Evolutionary conservation across 2,329 filamentous ascomycete species (phyloP).

Genomic region (Aspergillus quadricinctus): DNA sequence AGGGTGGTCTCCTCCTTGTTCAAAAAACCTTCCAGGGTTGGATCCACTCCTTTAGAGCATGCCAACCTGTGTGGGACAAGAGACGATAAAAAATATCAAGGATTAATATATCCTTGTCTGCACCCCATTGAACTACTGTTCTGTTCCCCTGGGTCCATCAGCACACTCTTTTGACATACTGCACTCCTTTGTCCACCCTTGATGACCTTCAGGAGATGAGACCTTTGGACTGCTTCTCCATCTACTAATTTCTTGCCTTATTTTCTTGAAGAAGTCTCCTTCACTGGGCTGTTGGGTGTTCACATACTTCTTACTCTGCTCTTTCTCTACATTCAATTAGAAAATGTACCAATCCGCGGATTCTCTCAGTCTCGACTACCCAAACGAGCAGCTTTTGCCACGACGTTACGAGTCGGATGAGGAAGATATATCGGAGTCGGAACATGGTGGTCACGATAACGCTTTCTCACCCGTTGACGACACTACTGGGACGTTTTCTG

Average conservation of each 20-base stretch:
- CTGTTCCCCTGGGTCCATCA: slow-evolving; percentile 3
- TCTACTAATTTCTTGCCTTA: not conserved
- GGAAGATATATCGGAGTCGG: slow-evolving; percentile 36
- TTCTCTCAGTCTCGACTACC: slow-evolving; percentile 26
- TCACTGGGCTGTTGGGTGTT: slow-evolving; percentile 1
- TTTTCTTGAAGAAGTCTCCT: not conserved
- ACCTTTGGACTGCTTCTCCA: not conserved
- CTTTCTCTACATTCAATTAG: not conserved
- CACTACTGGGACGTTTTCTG: slow-evolving; percentile 21
- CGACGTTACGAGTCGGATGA: slow-evolving; percentile 37
- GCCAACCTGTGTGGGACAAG: slow-evolving; percentile 13
- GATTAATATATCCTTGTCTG: slow-evolving; percentile 7
- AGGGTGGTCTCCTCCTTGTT: slow-evolving; percentile 17
- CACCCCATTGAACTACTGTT: slow-evolving; percentile 2
- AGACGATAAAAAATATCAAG: not conserved
- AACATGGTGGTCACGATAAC: slow-evolving; percentile 28
- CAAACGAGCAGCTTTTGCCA: slow-evolving; percentile 28
- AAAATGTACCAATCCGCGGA: slow-evolving; percentile 27
- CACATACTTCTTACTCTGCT: not conserved
- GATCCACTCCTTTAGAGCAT: slow-evolving; percentile 18
- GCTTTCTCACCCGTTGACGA: slow-evolving; percentile 28
- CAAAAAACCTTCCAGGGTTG: slow-evolving; percentile 8
- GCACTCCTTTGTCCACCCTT: slow-evolving; percentile 1
- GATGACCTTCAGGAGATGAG: not conserved
- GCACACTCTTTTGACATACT: slow-evolving; percentile 4